Evolutionary conservation across 768 basidiomycete species (phyloP).

Genomic region (Lyophyllum decastes): DNA sequence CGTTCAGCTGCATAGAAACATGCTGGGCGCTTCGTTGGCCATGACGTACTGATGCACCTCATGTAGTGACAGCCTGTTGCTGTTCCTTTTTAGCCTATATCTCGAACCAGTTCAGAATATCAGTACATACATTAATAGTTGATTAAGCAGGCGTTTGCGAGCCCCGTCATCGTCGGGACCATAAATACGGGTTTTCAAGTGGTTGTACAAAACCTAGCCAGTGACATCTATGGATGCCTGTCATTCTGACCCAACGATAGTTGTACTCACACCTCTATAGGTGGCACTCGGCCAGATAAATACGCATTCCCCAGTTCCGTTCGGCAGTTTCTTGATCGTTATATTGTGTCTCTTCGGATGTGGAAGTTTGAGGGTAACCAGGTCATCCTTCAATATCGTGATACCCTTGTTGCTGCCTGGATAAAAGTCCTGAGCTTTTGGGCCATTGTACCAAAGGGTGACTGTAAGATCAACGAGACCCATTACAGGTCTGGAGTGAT

Average conservation of each 20-base stretch:
- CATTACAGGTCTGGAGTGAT: too few relatives aligned
- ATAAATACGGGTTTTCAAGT: constrained; percentile 13
- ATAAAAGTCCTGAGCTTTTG: constrained; percentile 37
- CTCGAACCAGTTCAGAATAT: background rate
- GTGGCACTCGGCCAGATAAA: constrained; percentile 19
- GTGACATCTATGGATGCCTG: background rate
- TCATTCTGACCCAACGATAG: too few relatives aligned
- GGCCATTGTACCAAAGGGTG: constrained; percentile 32
- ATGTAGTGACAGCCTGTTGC: constrained; percentile 5
- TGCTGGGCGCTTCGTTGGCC: background rate
- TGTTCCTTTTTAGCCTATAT: background rate
- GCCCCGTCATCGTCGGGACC: constrained; percentile 8
- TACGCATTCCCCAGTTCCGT: constrained; percentile 26
- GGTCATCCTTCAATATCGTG: constrained; percentile 31
- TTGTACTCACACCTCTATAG: constrained; percentile 2
- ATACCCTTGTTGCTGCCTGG: constrained; percentile 27
- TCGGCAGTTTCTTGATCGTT: constrained; percentile 22
- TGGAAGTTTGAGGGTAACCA: constrained; percentile 35
- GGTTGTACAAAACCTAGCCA: constrained; percentile 21
- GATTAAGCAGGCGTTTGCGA: constrained; percentile 14
- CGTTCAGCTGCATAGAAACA: background rate
- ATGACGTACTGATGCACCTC: constrained; percentile 10
- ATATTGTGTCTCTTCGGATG: constrained; percentile 38
- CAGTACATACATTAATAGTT: constrained; percentile 31
- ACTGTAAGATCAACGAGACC: constrained; percentile 26